Conservation (phyloP, 139 green algal species). For the Chlorella sorokiniana region DNA sequence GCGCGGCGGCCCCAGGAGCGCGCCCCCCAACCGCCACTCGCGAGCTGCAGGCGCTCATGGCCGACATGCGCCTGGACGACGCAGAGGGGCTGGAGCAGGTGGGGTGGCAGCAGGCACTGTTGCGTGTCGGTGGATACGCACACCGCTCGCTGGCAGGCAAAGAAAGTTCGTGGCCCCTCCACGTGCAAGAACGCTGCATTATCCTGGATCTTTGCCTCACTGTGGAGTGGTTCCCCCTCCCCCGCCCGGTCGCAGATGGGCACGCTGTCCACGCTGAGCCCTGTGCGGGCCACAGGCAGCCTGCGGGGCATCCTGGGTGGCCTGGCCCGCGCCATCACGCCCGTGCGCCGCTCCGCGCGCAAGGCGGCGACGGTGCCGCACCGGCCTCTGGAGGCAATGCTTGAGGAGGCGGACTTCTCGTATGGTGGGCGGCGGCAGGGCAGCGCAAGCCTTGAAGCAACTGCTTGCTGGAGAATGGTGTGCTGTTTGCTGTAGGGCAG, state of each 20-base stretch:
- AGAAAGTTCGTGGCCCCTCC: no score
- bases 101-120: not conserved
- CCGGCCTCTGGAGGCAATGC: constrained; percentile 23
- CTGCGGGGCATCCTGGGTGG: constrained; percentile 26
- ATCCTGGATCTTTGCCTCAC: no score
- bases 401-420: constrained; percentile 32
- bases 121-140: not conserved
- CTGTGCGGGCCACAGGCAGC: constrained; percentile 3
- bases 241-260: not conserved
- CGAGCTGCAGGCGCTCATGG: constrained; percentile 40
- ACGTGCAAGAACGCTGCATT: no score
- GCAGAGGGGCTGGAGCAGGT: not conserved
- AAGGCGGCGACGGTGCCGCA: not conserved
- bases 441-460: not conserved
- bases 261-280: constrained; percentile 33
- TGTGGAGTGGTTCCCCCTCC: not conserved
- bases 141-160: no score
- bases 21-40: constrained; percentile 24
- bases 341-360: constrained; percentile 28
- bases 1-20: not conserved
- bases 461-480: not conserved
- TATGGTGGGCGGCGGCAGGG: constrained; percentile 9
- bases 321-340: constrained; percentile 26
- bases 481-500: no score
- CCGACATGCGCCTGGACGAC: constrained; percentile 19